A percentile compares a stretch with the other conserved stretches of the same genome.
These are phyloP conservation scores for Dalbergia cochinchinensis DNA, from an alignment of 306 rosid species.

Conservation along the genomic window DNA sequence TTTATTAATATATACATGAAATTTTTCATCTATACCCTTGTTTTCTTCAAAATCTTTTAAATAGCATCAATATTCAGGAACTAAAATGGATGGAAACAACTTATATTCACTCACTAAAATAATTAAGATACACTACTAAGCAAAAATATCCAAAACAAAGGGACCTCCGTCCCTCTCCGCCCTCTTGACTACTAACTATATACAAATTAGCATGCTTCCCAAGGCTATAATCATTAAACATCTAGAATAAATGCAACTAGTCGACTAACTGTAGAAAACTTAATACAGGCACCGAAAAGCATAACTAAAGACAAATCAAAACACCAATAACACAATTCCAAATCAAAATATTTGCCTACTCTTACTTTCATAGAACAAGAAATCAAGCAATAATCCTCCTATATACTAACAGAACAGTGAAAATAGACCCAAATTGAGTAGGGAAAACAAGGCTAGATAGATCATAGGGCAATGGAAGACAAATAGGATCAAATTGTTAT, in stretches of 20 bases:
- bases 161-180: too few species aligned
- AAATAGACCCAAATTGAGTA: neutral
- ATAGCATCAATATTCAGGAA: neutral
- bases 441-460: neutral
- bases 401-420: neutral
- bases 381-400: neutral
- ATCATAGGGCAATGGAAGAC: neutral
- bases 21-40: neutral
- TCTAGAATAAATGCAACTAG: neutral
- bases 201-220: neutral
- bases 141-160: neutral
- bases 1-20: constrained; percentile 27
- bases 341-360: neutral
- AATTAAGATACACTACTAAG: neutral
- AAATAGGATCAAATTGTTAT: neutral
- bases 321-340: neutral
- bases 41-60: constrained; percentile 13
- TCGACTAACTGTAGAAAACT: neutral
- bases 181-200: neutral
- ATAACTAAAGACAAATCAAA: neutral
- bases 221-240: neutral
- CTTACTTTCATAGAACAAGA: neutral
- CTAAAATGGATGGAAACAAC: neutral
- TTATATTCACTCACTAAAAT: neutral
- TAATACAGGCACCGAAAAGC: neutral